Percentiles rank a stretch among this genome's conserved stretches.
These are phyloP conservation scores for Acorus calamus DNA, from an alignment of 106 monocot genomes.

Conservation along the genomic window DNA sequence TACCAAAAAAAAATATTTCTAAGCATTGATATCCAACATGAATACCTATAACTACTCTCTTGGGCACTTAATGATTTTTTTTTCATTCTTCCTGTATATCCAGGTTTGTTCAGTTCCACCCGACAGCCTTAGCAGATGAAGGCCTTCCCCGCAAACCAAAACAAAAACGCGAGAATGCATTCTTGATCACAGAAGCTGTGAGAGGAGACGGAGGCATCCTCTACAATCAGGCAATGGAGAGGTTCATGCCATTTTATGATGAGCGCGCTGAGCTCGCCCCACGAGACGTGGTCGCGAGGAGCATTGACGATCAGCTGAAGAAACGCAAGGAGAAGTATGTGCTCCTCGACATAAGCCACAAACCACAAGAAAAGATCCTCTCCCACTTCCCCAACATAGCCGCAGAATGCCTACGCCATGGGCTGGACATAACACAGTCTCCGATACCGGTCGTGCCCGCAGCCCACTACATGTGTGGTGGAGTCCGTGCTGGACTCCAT, in stretches of 20 bases:
- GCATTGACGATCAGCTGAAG: slow-evolving; percentile 97
- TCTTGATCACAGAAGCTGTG: slow-evolving; percentile 96
- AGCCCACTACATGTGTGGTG: slow-evolving; percentile 95
- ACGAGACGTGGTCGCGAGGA: slow-evolving; percentile 78
- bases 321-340: slow-evolving; percentile 71
- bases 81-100: background rate
- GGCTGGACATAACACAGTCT: slow-evolving; percentile 63
- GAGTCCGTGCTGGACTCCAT: slow-evolving; percentile 81
- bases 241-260: slow-evolving; percentile 88
- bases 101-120: slow-evolving; percentile 97
- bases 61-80: too few species aligned
- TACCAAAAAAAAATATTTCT: too few species aligned
- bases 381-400: slow-evolving; percentile 95
- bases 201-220: slow-evolving; percentile 92
- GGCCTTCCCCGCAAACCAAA: slow-evolving; percentile 71
- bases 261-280: slow-evolving; percentile 80
- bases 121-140: slow-evolving; percentile 86
- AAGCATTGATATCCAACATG: too few species aligned
- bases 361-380: slow-evolving; percentile 49
- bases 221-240: slow-evolving; percentile 80
- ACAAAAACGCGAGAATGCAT: slow-evolving; percentile 66
- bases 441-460: slow-evolving; percentile 90
- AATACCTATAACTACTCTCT: too few species aligned
- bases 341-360: slow-evolving; percentile 82
- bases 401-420: slow-evolving; percentile 58